A percentile compares a stretch with the other conserved stretches of the same genome.
These are phyloP conservation scores for Penicillium desertorum DNA, from an alignment of 495 filamentous ascomycete genomes.

Conservation along the genomic window DNA sequence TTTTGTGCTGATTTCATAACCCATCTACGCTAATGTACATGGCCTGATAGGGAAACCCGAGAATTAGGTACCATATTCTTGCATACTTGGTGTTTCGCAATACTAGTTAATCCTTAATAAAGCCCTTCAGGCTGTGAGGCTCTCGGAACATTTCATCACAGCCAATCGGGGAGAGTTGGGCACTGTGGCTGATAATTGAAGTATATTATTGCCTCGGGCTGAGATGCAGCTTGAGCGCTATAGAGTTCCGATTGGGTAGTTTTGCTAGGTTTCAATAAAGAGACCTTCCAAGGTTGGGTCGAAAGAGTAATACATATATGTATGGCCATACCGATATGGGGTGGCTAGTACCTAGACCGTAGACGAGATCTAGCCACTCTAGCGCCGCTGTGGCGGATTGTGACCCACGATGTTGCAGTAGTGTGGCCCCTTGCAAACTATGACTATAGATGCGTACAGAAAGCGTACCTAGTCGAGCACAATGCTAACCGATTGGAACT, in stretches of 20 bases:
- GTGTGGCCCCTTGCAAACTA: slow-evolving; percentile 2
- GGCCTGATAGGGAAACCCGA: neutral
- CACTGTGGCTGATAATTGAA: neutral
- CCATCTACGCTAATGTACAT: neutral
- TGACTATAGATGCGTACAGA: neutral
- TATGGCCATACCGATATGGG: neutral
- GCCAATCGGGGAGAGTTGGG: neutral
- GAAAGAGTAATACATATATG: neutral
- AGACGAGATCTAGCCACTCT: slow-evolving; percentile 2
- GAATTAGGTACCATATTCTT: neutral
- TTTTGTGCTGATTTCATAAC: neutral
- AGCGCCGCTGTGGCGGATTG: neutral
- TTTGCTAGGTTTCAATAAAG: neutral
- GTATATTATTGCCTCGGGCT: slow-evolving; percentile 3
- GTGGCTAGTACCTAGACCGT: neutral
- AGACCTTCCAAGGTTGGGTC: neutral
- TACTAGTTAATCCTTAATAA: neutral
- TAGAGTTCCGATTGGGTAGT: slow-evolving; percentile 1
- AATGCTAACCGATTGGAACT: neutral
- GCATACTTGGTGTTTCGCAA: neutral
- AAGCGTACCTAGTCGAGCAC: neutral
- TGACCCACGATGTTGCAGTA: neutral
- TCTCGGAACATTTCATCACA: slow-evolving; percentile 1
- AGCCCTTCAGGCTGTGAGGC: neutral
- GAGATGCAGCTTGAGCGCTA: neutral